Percentiles rank a stretch among this genome's conserved stretches.
Evolutionary conservation across 108 stramenopile genomes (phyloP).

Genomic region (Skeletonema costatum): DNA sequence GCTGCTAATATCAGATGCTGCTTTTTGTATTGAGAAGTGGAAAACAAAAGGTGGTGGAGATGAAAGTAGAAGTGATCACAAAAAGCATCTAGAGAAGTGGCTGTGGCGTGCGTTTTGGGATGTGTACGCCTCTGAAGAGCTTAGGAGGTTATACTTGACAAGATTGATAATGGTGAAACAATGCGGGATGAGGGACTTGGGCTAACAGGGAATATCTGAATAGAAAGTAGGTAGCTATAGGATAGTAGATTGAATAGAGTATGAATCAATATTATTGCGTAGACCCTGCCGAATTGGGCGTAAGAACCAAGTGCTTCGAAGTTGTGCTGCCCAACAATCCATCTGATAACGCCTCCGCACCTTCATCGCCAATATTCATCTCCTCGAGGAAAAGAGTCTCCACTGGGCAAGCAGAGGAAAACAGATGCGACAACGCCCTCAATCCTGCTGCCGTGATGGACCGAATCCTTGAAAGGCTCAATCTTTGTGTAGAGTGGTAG

Average conservation of each 20-base stretch:
- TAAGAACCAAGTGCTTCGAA: neutral
- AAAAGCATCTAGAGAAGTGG: slow-evolving; percentile 56
- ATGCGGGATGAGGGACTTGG: neutral
- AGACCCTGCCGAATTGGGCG: neutral
- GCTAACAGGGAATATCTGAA: neutral
- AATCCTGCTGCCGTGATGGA: neutral
- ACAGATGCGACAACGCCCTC: neutral
- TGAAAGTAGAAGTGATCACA: slow-evolving; percentile 48
- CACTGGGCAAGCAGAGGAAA: neutral
- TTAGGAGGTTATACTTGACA: slow-evolving; percentile 22
- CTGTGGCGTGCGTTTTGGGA: slow-evolving; percentile 68
- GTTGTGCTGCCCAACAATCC: slow-evolving; percentile 1
- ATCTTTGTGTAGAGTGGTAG: neutral
- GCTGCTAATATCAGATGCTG: slow-evolving; percentile 69
- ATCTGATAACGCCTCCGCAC: neutral
- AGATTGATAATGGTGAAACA: slow-evolving; percentile 8
- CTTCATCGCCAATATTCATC: slow-evolving; percentile 12
- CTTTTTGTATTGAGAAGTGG: slow-evolving; percentile 76
- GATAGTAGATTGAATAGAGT: too few species aligned
- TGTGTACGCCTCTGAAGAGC: slow-evolving; percentile 34
- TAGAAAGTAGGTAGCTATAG: too few species aligned
- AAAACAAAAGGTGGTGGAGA: slow-evolving; percentile 72
- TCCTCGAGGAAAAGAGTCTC: neutral
- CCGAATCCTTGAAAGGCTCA: neutral
- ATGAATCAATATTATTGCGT: neutral